Evolutionary conservation across 768 basidiomycete genomes (phyloP).

Genomic region (Termitomyces sp.): DNA sequence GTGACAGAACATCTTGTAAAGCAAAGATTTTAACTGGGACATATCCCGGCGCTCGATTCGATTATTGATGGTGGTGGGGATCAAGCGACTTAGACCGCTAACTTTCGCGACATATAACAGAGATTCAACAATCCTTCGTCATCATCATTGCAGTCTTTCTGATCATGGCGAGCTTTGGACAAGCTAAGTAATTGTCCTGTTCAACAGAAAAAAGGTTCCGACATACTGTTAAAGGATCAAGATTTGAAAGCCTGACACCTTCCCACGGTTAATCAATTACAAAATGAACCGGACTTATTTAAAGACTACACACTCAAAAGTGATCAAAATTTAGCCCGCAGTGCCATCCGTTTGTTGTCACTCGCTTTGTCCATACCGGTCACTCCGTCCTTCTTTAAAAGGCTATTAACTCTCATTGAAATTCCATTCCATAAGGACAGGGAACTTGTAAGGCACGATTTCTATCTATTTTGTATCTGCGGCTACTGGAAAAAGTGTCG

Average conservation of each 20-base stretch:
- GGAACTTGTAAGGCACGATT: background rate
- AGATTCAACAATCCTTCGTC: too few species aligned
- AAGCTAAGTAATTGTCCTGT: too few species aligned
- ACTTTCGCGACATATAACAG: too few species aligned
- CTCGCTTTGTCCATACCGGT: background rate
- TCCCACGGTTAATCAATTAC: slow-evolving; percentile 1
- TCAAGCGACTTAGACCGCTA: too few species aligned
- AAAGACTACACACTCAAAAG: background rate
- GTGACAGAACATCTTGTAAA: too few species aligned
- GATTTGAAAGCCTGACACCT: background rate
- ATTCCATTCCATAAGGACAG: background rate
- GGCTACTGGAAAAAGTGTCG: background rate
- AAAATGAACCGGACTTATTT: background rate
- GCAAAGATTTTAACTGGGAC: too few species aligned
- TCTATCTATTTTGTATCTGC: background rate
- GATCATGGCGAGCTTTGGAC: too few species aligned
- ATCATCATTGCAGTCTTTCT: too few species aligned
- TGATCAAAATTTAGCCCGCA: background rate
- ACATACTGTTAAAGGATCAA: too few species aligned
- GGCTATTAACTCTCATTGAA: background rate
- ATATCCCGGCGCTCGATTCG: too few species aligned
- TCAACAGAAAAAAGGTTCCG: too few species aligned
- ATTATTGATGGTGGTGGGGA: too few species aligned
- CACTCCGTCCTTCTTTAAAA: background rate
- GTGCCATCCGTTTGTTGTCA: background rate